phyloP scores from a whole-genome alignment of 768 basidiomycete species.

The Erythrobasidium yunnanense region DNA sequence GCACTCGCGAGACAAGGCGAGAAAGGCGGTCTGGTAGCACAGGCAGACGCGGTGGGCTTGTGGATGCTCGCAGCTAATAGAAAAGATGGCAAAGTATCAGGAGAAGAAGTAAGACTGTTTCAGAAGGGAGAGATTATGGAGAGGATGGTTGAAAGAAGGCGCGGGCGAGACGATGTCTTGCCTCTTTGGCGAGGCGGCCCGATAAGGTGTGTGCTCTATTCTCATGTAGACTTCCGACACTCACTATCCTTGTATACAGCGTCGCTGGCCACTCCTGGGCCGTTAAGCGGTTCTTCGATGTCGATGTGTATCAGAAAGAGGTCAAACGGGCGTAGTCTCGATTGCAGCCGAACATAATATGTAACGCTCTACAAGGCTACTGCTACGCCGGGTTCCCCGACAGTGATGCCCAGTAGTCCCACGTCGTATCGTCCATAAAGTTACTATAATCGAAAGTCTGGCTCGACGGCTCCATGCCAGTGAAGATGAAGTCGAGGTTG shows the following conservation, averaged over 20 bases:
- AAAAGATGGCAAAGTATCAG: conserved; percentile 15
- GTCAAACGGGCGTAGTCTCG: too few species aligned
- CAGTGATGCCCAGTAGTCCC: conserved; percentile 17
- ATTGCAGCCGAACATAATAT: too few species aligned
- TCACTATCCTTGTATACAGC: background rate
- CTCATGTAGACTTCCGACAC: background rate
- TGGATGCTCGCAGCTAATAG: conserved; percentile 10
- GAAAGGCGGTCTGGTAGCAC: background rate
- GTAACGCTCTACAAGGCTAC: too few species aligned
- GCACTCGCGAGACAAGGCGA: background rate
- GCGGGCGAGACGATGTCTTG: conserved; percentile 10
- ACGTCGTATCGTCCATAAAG: conserved; percentile 10
- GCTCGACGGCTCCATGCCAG: background rate
- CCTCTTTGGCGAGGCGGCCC: conserved; percentile 23
- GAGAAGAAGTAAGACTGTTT: background rate
- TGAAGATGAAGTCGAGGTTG: conserved; percentile 23
- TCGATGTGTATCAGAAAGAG: conserved; percentile 22
- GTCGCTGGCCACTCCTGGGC: conserved; percentile 22
- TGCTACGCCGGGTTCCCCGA: too few species aligned
- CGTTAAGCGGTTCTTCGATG: conserved; percentile 15
- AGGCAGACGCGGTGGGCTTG: conserved; percentile 5
- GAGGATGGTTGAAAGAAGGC: background rate
- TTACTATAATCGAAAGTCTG: conserved; percentile 20
- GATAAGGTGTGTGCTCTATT: background rate
- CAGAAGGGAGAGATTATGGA: conserved; percentile 14